Base-by-base conservation (phyloP, 2,329 filamentous ascomycete genomes). In the Leptodontidium sp. region DNA sequence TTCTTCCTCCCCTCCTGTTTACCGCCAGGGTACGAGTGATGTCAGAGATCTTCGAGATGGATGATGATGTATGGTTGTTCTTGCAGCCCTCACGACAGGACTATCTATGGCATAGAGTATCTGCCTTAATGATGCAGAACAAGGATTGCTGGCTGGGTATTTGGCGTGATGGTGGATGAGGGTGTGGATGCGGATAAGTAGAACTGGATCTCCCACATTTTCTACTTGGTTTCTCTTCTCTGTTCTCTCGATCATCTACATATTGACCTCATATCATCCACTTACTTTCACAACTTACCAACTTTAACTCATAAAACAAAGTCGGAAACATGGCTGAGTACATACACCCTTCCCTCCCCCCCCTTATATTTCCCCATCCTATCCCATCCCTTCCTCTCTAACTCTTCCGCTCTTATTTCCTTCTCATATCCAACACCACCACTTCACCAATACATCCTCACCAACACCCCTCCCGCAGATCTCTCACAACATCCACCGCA, bases 41-140 rank as follows among this genome's bases (percentile, higher is more conserved):
- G 57, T 59, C 57, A 59, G 57, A 15, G 57, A 59, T 59, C 35
- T 59, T 59, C 57, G 45, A 29, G 15, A n/a, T 57, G 14, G 5
- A 24, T 40, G 35, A 59, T 29, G 15, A n/a, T 57, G 14, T 5
- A 24, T 40, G 35, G 21, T 11, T 50, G 3, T 50, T 11, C 21
- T 21, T 40, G 24, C 21, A 45, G n/a, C 12, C 21, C 3, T 15
- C 12, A 29, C 53, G 12, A 59, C 21, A 21, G 21, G 21, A 21
- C 21, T 21, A 21, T 21, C 21, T 21, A 21, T 21, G 21, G 21
- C 21, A 21, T 21, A 21, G 21, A 21, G 21, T 59, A 49, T n/a
- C 47, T 49, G 17, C 17, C 8, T 21, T 49, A n/a, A 49, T n/a
- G 15, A n/a, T 49, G n/a, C 17, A 15, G 17, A 49, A 21, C 15